Evolutionary conservation across 345 rosid genomes (phyloP).

Genomic region (Cochlearia excelsa): DNA sequence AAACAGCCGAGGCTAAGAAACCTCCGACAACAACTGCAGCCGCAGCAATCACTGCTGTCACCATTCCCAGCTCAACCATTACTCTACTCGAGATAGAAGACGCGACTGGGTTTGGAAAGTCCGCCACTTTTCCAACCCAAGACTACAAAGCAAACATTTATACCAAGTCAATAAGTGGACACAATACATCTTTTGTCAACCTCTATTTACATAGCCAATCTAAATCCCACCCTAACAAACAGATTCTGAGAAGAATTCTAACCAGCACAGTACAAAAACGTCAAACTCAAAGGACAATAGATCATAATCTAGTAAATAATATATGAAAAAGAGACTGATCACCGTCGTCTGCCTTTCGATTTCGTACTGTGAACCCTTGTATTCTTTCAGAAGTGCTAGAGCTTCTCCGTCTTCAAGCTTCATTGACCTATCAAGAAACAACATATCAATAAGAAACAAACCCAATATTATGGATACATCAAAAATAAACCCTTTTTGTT

Average conservation of each 20-base stretch:
- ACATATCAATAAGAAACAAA: slow-evolving; percentile 19
- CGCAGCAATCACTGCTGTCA: slow-evolving; percentile 78
- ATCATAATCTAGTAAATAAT: slow-evolving; percentile 18
- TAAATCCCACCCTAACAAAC: not conserved
- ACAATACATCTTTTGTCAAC: slow-evolving; percentile 10
- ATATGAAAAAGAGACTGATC: slow-evolving; percentile 36
- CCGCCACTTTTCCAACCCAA: slow-evolving; percentile 68
- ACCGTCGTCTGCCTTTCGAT: slow-evolving; percentile 75
- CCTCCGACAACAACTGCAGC: slow-evolving; percentile 88
- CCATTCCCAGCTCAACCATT: slow-evolving; percentile 94
- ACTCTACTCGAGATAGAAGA: slow-evolving; percentile 93
- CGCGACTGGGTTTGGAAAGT: slow-evolving; percentile 79
- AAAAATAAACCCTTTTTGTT: not conserved
- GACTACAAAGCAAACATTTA: slow-evolving; percentile 49
- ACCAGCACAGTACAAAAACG: slow-evolving; percentile 11
- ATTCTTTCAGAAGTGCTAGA: slow-evolving; percentile 60
- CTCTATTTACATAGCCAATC: not conserved
- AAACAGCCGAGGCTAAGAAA: slow-evolving; percentile 77
- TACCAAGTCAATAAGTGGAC: slow-evolving; percentile 17
- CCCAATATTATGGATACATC: not conserved
- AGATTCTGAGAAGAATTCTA: not conserved
- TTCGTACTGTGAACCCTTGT: slow-evolving; percentile 64
- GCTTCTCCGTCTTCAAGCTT: slow-evolving; percentile 57
- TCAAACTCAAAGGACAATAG: not conserved
- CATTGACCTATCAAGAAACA: slow-evolving; percentile 59